Evolutionary conservation across 768 basidiomycete genomes (phyloP).

Genomic region (Calocera cornea): DNA sequence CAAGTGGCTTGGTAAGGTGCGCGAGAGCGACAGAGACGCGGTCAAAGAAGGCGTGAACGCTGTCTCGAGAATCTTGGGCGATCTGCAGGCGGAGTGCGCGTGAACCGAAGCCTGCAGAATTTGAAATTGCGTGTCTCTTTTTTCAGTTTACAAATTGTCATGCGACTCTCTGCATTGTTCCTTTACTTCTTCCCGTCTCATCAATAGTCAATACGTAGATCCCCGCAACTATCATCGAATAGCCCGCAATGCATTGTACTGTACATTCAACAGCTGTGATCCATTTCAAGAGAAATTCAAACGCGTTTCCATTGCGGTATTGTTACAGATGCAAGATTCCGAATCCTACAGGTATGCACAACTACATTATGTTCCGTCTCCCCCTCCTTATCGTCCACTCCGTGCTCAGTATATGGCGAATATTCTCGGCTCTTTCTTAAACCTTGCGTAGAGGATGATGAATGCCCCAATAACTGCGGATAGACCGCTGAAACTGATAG

Average conservation of each 20-base stretch:
- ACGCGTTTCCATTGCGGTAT: no score
- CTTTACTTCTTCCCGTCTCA: no score
- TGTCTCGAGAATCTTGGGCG: constrained; percentile 5
- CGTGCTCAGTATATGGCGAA: neutral
- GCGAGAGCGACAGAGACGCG: constrained; percentile 7
- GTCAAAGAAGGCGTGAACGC: constrained; percentile 12
- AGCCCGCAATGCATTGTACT: no score
- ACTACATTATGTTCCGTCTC: neutral
- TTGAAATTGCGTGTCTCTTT: neutral
- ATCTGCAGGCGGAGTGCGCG: neutral
- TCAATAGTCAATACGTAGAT: no score
- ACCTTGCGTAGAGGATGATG: constrained; percentile 21
- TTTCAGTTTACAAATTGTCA: neutral
- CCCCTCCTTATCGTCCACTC: neutral
- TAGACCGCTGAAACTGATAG: constrained; percentile 22
- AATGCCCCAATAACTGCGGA: constrained; percentile 23
- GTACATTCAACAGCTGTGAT: no score
- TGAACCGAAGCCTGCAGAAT: neutral
- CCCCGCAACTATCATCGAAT: no score
- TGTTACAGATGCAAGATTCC: no score
- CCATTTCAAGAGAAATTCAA: no score
- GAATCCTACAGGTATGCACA: no score
- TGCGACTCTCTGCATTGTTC: no score
- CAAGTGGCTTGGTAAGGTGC: constrained; percentile 10
- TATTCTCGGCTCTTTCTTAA: neutral